phyloP scores from a whole-genome alignment of 495 filamentous ascomycete species.

The Jackrogersella minutella region DNA sequence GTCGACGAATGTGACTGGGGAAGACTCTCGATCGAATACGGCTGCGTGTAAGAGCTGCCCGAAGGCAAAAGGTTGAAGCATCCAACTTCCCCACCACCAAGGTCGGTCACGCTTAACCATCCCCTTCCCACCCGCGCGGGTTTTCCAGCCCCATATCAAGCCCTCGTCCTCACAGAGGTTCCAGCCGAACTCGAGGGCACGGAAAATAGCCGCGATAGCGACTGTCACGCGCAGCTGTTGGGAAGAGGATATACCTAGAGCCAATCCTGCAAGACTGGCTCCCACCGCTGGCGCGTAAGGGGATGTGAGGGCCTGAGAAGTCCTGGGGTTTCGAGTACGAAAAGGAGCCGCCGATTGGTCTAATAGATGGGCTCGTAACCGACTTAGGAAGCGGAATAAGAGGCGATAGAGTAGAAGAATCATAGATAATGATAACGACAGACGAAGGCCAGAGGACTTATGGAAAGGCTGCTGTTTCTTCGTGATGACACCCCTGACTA shows the following conservation, averaged over 20 bases:
- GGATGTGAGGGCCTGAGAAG: conserved; percentile 77
- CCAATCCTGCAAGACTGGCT: conserved; percentile 83
- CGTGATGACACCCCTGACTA: conserved; percentile 19
- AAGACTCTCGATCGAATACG: conserved; percentile 91
- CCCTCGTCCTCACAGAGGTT: conserved; percentile 83
- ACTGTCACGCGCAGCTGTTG: conserved; percentile 80
- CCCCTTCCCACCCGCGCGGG: conserved; percentile 47
- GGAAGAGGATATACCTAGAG: conserved; percentile 78
- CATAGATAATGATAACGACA: conserved; percentile 81
- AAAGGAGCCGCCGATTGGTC: conserved; percentile 77
- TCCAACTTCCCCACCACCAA: conserved; percentile 95
- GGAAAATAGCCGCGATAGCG: conserved; percentile 78
- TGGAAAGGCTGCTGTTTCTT: conserved; percentile 62
- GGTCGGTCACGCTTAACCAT: conserved; percentile 59
- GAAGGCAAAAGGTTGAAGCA: conserved; percentile 90
- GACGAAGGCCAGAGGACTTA: conserved; percentile 74
- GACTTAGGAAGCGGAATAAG: conserved; percentile 87
- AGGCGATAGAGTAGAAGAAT: conserved; percentile 88
- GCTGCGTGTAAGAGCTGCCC: conserved; percentile 92
- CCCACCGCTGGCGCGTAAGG: conserved; percentile 85
- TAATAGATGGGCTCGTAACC: conserved; percentile 79
- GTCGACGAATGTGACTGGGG: conserved; percentile 74
- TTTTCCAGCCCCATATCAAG: conserved; percentile 69
- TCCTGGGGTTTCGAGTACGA: conserved; percentile 79
- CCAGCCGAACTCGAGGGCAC: conserved; percentile 85